These are phyloP conservation scores for Debaryomyces sp. DNA, from an alignment of 1,139 yeast genomes.

Conservation along the genomic window DNA sequence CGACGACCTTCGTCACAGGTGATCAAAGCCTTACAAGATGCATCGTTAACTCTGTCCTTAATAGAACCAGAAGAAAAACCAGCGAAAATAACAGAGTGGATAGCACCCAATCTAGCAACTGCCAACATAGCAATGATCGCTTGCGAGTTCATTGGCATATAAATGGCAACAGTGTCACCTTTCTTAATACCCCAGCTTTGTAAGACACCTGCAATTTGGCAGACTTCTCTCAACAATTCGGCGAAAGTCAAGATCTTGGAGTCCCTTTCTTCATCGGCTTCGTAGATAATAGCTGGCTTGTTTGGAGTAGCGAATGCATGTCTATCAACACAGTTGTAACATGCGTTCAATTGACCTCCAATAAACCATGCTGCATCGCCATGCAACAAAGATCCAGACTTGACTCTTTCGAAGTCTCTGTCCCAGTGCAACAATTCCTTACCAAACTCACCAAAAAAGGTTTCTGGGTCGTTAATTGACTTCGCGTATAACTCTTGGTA, in stretches of 20 bases:
- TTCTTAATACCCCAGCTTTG: constrained; percentile 83
- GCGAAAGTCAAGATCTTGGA: constrained; percentile 76
- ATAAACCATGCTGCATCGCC: constrained; percentile 95
- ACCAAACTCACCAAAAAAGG: constrained; percentile 83
- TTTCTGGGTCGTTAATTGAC: constrained; percentile 80
- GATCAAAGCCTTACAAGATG: constrained; percentile 84
- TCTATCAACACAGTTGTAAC: constrained; percentile 95
- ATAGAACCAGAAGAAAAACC: constrained; percentile 96
- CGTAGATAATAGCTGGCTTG: constrained; percentile 88
- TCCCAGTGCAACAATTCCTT: constrained; percentile 83
- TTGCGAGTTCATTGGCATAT: constrained; percentile 96
- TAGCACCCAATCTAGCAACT: constrained; percentile 91
- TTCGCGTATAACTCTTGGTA: constrained; percentile 73
- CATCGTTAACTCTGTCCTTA: constrained; percentile 88
- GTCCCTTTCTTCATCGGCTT: constrained; percentile 90
- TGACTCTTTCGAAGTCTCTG: constrained; percentile 73
- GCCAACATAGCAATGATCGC: constrained; percentile 95
- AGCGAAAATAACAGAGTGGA: constrained; percentile 95
- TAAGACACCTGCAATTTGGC: constrained; percentile 86
- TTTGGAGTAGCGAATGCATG: constrained; percentile 88
- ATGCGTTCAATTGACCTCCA: constrained; percentile 91
- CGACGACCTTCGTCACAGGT: constrained; percentile 97
- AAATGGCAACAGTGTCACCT: constrained; percentile 96
- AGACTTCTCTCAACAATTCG: constrained; percentile 84
- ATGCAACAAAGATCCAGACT: constrained; percentile 67